Conservation (phyloP, 805 yeast genomes). For the Teunomyces gatunensis region DNA sequence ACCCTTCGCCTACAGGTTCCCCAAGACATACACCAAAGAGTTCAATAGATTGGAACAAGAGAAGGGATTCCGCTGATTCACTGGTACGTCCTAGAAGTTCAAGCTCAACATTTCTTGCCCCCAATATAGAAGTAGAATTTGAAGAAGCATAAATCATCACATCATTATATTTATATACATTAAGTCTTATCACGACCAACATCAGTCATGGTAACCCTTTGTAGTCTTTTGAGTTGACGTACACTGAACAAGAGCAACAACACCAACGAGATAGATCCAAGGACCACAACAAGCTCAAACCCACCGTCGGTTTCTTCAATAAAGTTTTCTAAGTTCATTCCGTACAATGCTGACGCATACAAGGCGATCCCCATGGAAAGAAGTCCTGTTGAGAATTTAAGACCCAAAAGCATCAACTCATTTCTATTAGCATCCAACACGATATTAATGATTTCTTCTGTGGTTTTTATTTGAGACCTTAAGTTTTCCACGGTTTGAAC, state of each 20-base stretch:
- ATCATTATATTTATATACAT: conserved; percentile 1
- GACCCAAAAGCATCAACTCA: conserved; percentile 83
- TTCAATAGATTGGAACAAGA: conserved; percentile 11
- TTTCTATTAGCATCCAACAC: conserved; percentile 92
- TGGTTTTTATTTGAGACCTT: conserved; percentile 79
- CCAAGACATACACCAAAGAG: conserved; percentile 27
- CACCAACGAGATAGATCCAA: conserved; percentile 42
- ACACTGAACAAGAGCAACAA: conserved; percentile 54
- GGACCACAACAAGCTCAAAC: conserved; percentile 45
- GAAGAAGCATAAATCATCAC: conserved; percentile 14
- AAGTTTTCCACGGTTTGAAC: conserved; percentile 84
- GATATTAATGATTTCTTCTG: conserved; percentile 93
- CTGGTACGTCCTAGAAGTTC: conserved; percentile 14
- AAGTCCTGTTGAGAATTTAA: conserved; percentile 79
- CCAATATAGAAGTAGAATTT: conserved; percentile 28
- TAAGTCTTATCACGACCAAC: conserved; percentile 10
- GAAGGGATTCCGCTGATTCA: conserved; percentile 2
- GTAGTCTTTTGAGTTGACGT: conserved; percentile 59
- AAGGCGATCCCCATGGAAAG: conserved; percentile 79
- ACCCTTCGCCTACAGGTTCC: conserved; percentile 38
- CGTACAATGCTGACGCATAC: conserved; percentile 82
- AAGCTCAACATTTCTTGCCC: conserved; percentile 21
- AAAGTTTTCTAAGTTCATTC: conserved; percentile 93
- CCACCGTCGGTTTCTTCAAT: conserved; percentile 81
- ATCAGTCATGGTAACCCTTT: conserved; percentile 69